Percentiles rank a stretch among this genome's conserved stretches.
Conservation (phyloP, 352 stramenopile genomes). For the Globisporangium cystogenes region DNA sequence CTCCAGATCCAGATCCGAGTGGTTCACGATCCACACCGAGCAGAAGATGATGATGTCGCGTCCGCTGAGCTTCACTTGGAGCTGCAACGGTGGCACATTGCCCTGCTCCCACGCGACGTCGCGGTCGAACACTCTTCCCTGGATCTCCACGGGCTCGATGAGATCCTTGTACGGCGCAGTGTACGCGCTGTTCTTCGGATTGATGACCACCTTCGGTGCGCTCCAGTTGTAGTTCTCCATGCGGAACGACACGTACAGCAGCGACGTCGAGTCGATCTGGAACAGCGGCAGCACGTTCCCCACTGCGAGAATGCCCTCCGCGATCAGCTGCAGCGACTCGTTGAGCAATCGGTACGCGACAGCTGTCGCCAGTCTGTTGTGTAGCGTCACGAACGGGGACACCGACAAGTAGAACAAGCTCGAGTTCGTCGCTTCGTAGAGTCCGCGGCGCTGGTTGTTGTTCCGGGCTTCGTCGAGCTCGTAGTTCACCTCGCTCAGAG, state of each 20-base stretch:
- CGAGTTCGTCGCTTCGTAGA: constrained; percentile 84
- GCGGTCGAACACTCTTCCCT: constrained; percentile 63
- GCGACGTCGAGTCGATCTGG: constrained; percentile 58
- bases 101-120: constrained; percentile 63
- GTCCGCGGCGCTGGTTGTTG: constrained; percentile 64
- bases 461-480: constrained; percentile 75
- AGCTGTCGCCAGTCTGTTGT: constrained; percentile 77
- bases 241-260: constrained; percentile 79
- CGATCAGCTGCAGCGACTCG: constrained; percentile 75
- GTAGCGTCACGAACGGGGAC: constrained; percentile 76
- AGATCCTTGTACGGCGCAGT: constrained; percentile 76
- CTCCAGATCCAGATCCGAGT: constrained; percentile 78
- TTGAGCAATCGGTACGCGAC: constrained; percentile 84
- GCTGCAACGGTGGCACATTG: constrained; percentile 74
- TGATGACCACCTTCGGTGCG: constrained; percentile 68
- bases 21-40: constrained; percentile 87
- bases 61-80: constrained; percentile 77
- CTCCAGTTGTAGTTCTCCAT: constrained; percentile 89
- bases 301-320: constrained; percentile 80
- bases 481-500: constrained; percentile 67
- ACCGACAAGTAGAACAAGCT: constrained; percentile 82
- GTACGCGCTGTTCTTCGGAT: constrained; percentile 62
- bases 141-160: constrained; percentile 62
- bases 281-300: constrained; percentile 81
- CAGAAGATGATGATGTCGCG: constrained; percentile 84